phyloP scores from a whole-genome alignment of 805 yeast genomes.

The Peterozyma toletana region DNA sequence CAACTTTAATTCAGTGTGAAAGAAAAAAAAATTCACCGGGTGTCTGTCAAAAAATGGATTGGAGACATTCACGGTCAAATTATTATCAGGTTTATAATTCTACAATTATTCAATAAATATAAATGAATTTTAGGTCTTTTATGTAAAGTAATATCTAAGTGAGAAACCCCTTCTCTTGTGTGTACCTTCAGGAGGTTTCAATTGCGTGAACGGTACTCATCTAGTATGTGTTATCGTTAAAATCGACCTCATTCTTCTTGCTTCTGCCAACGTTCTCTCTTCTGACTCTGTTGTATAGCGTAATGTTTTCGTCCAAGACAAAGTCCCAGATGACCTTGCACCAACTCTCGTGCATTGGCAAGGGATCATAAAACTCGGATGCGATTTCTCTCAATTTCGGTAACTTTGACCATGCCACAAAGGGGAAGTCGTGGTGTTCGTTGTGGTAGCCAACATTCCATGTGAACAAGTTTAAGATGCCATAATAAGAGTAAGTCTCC shows the following conservation, averaged over 20 bases:
- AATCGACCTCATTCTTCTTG: conserved; percentile 24
- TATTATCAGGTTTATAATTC: too few relatives aligned
- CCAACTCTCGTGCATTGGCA: conserved; percentile 79
- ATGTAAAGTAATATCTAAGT: too few relatives aligned
- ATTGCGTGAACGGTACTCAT: too few relatives aligned
- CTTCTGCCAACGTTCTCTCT: conserved; percentile 33
- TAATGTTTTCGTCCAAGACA: conserved; percentile 57
- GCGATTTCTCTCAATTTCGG: conserved; percentile 63
- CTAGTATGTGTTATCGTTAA: conserved; percentile 19
- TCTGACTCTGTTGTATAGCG: conserved; percentile 77
- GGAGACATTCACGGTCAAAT: too few relatives aligned
- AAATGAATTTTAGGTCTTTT: too few relatives aligned
- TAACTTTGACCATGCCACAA: conserved; percentile 81
- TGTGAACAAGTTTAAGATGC: conserved; percentile 65
- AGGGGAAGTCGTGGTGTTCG: conserved; percentile 95
- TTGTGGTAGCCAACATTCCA: conserved; percentile 95
- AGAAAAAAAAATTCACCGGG: too few relatives aligned
- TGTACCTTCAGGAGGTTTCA: too few relatives aligned
- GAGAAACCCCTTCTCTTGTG: too few relatives aligned
- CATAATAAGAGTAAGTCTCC: conserved; percentile 88
- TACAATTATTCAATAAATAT: too few relatives aligned
- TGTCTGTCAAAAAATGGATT: too few relatives aligned
- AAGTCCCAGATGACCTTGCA: conserved; percentile 67
- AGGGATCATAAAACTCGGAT: conserved; percentile 70
- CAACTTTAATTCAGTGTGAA: too few relatives aligned